Conservation (phyloP, 768 basidiomycete species). For the Lactifluus volemus region DNA sequence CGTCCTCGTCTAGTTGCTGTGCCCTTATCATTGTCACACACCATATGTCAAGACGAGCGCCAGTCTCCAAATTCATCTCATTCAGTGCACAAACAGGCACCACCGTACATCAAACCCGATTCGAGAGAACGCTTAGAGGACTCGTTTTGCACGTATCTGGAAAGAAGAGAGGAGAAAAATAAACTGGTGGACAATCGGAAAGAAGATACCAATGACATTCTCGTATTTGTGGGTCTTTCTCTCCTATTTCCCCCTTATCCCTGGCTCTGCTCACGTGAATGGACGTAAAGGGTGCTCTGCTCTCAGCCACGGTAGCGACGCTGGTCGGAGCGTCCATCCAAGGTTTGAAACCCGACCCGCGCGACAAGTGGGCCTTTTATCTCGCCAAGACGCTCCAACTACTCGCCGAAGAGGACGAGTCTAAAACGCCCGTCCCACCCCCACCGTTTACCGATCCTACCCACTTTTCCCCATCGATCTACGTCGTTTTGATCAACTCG, state of each 20-base stretch:
- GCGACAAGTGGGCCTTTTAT: constrained; percentile 7
- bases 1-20: not conserved
- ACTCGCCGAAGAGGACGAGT: not conserved
- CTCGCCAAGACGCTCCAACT: constrained; percentile 1
- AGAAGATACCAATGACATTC: constrained; percentile 1
- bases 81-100: not conserved
- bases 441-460: not conserved
- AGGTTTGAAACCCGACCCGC: constrained; percentile 4
- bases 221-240: not conserved
- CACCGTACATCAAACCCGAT: not conserved
- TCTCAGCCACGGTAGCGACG: constrained; percentile 6
- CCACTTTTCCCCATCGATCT: not conserved
- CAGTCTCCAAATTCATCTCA: not conserved
- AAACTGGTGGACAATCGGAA: not conserved
- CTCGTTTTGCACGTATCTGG: not conserved
- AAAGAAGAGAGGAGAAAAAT: not conserved
- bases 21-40: not conserved
- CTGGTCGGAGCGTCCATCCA: constrained; percentile 3
- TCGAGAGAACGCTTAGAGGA: not conserved
- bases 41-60: not conserved
- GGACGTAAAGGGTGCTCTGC: constrained; percentile 2
- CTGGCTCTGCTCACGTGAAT: not conserved
- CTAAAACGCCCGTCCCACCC: not conserved
- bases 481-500: constrained; percentile 3
- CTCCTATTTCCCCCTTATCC: too few species aligned